phyloP scores from a whole-genome alignment of 306 rosid species.

The Arachis stenosperma region DNA sequence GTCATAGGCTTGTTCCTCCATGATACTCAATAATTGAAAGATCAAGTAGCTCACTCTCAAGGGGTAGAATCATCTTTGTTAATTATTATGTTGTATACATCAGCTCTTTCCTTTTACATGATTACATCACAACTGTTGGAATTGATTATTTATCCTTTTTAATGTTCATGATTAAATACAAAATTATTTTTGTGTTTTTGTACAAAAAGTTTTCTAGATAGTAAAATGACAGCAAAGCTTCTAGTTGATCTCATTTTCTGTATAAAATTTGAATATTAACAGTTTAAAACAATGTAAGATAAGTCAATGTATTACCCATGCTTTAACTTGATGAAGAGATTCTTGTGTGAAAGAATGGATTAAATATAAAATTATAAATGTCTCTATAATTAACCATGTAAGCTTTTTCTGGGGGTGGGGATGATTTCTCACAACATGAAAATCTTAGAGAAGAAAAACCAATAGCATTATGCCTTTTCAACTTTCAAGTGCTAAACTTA shows the following conservation, averaged over 20 bases:
- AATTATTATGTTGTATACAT: not conserved
- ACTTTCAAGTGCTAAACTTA: not conserved
- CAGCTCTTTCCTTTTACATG: not conserved
- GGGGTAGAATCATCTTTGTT: not conserved
- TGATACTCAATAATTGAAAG: conserved; percentile 27
- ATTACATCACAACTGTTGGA: not conserved
- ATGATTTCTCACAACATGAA: not conserved
- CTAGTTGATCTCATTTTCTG: no score
- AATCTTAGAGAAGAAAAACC: not conserved
- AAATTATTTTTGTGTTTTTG: no score
- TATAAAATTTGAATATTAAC: no score
- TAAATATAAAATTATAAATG: no score
- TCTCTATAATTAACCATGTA: no score
- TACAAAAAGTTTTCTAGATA: no score
- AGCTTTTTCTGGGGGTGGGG: no score
- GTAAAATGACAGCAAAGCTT: no score
- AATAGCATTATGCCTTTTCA: not conserved
- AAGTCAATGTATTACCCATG: no score
- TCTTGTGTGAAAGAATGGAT: no score
- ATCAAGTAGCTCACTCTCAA: not conserved
- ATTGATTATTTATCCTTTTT: not conserved
- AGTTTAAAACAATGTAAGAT: no score
- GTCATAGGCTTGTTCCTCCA: conserved; percentile 4
- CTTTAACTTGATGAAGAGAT: no score
- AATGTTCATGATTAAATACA: not conserved